Conservation (phyloP, 2,329 filamentous ascomycete species). For the Alternaria hordeiaustralica region DNA sequence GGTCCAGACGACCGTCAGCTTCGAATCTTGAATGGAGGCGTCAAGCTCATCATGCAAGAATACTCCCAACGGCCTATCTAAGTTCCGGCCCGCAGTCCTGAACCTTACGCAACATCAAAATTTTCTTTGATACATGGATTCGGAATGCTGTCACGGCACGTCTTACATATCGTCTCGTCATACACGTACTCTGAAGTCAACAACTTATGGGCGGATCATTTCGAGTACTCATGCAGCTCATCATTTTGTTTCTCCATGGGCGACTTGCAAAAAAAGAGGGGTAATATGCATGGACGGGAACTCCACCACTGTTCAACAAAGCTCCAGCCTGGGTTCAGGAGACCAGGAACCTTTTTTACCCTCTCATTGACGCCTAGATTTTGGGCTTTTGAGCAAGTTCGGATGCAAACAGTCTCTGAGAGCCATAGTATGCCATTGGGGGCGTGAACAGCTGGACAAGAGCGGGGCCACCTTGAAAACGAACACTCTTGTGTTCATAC, state of each 20-base stretch:
- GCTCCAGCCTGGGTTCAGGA: not conserved
- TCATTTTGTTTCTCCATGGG: not conserved
- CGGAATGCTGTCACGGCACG: not conserved
- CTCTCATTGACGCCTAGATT: not conserved
- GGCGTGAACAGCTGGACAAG: not conserved
- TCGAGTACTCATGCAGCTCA: not conserved
- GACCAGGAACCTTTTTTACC: not conserved
- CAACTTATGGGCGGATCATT: not conserved
- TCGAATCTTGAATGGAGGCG: not conserved
- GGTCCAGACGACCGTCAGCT: not conserved
- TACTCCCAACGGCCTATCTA: not conserved
- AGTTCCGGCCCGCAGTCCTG: slow-evolving; percentile 1
- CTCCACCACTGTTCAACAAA: not conserved
- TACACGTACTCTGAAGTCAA: not conserved
- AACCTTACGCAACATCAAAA: not conserved
- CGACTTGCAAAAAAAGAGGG: not conserved
- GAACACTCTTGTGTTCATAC: not conserved
- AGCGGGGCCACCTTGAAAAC: not conserved
- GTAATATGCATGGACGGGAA: not conserved
- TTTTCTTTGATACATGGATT: slow-evolving; percentile 5
- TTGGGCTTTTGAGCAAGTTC: not conserved
- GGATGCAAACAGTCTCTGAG: not conserved
- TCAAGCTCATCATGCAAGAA: not conserved
- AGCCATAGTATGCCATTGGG: not conserved
- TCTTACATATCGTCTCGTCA: not conserved